Conservation (phyloP, 78 protist species). For the Planoprotostelium fungivorum region DNA sequence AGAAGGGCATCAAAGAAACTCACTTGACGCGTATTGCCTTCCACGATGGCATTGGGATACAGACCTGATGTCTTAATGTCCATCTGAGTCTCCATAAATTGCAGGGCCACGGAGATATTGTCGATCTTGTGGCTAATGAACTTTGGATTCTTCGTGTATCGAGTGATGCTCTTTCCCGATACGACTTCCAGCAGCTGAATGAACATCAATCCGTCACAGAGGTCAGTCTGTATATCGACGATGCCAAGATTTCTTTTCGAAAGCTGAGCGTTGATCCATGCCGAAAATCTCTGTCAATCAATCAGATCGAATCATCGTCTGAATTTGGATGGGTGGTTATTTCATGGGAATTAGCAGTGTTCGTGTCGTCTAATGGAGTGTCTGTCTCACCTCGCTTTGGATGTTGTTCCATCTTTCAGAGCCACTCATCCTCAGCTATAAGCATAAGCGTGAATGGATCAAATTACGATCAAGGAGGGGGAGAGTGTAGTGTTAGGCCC, state of each 20-base stretch:
- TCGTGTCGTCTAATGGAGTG: neutral
- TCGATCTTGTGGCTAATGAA: slow-evolving; percentile 58
- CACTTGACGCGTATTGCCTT: slow-evolving; percentile 50
- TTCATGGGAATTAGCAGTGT: no score
- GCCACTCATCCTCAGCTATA: no score
- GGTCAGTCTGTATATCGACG: slow-evolving; percentile 27
- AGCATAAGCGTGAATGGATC: no score
- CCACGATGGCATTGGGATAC: slow-evolving; percentile 51
- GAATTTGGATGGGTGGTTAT: no score
- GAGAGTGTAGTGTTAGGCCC: no score
- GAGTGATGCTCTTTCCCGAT: slow-evolving; percentile 35
- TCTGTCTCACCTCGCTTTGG: neutral
- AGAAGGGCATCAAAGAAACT: neutral
- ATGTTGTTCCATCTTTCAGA: neutral
- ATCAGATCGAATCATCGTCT: neutral
- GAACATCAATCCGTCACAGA: slow-evolving; percentile 53
- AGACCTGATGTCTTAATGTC: slow-evolving; percentile 33
- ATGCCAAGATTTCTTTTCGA: slow-evolving; percentile 31
- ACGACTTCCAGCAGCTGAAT: slow-evolving; percentile 56
- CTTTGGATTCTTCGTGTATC: slow-evolving; percentile 45
- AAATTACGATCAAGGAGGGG: no score
- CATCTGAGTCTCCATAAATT: slow-evolving; percentile 35
- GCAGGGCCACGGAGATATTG: slow-evolving; percentile 39
- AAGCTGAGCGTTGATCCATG: slow-evolving; percentile 53
- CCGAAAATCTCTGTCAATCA: slow-evolving; percentile 34